Conservation (phyloP, 2,329 filamentous ascomycete species). For the Akanthomyces lecanii region DNA sequence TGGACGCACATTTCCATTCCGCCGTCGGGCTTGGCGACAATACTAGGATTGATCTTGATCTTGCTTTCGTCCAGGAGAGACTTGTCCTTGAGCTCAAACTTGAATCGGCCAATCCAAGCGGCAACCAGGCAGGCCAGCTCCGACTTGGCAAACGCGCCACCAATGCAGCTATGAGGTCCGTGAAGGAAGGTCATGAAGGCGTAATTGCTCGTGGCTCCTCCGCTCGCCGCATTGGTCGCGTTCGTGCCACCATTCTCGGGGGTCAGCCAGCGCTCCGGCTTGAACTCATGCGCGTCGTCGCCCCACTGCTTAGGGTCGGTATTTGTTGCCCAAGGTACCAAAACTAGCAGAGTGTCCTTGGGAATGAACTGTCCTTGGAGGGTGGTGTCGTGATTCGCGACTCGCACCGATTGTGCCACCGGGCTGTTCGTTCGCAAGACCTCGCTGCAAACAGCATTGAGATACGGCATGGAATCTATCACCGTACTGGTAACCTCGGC, state of each 20-base stretch:
- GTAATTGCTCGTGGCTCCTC: conserved; percentile 26
- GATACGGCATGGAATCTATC: conserved; percentile 72
- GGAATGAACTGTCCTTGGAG: conserved; percentile 33
- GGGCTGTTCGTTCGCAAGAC: conserved; percentile 39
- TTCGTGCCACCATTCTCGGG: conserved; percentile 20
- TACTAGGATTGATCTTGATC: conserved; percentile 17
- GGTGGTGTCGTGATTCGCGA: conserved; percentile 28
- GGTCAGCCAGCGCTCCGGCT: conserved; percentile 35
- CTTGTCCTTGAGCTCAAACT: conserved; percentile 17
- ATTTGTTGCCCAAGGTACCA: conserved; percentile 30
- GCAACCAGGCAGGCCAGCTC: conserved; percentile 17
- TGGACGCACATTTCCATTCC: conserved; percentile 19
- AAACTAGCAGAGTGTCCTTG: conserved; percentile 32
- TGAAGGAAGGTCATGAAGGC: conserved; percentile 26
- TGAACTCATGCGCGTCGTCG: conserved; percentile 31
- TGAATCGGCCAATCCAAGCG: conserved; percentile 17
- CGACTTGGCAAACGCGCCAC: conserved; percentile 16
- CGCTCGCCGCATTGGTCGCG: conserved; percentile 15
- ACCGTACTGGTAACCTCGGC: conserved; percentile 39
- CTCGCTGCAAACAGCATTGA: conserved; percentile 62
- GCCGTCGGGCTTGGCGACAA: conserved; percentile 20
- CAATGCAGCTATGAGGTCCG: conserved; percentile 18
- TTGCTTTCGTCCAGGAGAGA: conserved; percentile 14
- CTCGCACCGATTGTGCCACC: conserved; percentile 30
- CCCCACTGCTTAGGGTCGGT: conserved; percentile 33